Evolutionary conservation across 2,329 filamentous ascomycete genomes (phyloP), one percentile per base, ranked within the genome.

Genomic region (Dactylellina drechsleri): DNA sequence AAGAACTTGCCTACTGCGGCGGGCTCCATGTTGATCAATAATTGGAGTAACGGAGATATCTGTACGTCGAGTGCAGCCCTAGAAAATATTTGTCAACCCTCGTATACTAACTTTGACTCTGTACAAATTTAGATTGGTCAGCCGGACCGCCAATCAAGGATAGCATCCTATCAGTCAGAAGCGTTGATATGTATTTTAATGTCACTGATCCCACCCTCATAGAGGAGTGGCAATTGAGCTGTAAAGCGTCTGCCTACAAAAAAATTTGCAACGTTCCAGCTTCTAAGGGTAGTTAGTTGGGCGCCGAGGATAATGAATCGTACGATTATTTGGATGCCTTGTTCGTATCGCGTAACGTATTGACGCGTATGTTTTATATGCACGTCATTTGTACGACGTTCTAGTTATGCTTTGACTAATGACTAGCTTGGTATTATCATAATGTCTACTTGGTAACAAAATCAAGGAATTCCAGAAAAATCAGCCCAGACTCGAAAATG

Each of bases 41-140:
- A 76, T 50, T 76, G 72, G 72, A 76, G 66, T 28, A 76, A 76
- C 36, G 72, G 72, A 8, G 49, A 76, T 28, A 36, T 28, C 15
- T 70, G 72, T 76, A 71, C 53, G 66, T 57, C 4, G 18, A 52
- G 4, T 18, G 16, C 13, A 49, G 18, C 6, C 23, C 12, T 7
- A 4, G 18, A 10, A 15, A 43, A 45, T 26, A 13, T 49, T 47
- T 36, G 10, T 36, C 40, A n/a, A 45, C 31, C 8, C 4, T 61
- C 20, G 7, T 36, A 20, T 57, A 1, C 41, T 41, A 23, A 50
- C 28, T 1, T 13, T 13, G 12, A 15, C 47, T 12, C 12, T 36
- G 4, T 13, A 20, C 20, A 5, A 49, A 31, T 26, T n/a, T 57
- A 76, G 72, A 70, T 40, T 76, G 65, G 65, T 45, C 72, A 12